Evolutionary conservation across 2,329 filamentous ascomycete species (phyloP).

Genomic region (Talaromyces islandicus): DNA sequence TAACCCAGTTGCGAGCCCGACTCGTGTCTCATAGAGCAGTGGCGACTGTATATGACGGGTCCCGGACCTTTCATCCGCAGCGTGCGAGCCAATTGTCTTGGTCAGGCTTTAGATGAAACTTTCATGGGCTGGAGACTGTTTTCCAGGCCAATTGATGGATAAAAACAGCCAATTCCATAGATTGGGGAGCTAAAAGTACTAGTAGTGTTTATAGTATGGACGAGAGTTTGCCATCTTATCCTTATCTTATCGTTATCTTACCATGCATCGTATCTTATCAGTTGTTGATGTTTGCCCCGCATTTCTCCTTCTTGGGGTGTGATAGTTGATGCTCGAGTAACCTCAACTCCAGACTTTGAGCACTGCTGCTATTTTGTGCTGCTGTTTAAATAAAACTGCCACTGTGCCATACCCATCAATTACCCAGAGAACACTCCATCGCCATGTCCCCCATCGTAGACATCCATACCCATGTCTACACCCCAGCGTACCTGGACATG

Average conservation of each 20-base stretch:
- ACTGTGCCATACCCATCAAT: not conserved
- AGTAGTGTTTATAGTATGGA: not conserved
- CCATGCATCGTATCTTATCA: not conserved
- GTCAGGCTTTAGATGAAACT: not conserved
- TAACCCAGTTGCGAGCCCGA: not conserved
- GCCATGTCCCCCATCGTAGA: conserved; percentile 45
- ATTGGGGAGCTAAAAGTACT: not conserved
- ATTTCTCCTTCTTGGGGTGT: not conserved
- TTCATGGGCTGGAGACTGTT: not conserved
- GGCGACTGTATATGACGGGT: not conserved
- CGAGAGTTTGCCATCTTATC: too few species aligned
- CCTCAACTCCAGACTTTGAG: too few species aligned
- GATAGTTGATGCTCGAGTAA: not conserved
- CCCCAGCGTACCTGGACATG: conserved; percentile 53
- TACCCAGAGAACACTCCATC: conserved; percentile 13
- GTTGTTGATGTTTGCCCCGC: not conserved
- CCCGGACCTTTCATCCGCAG: not conserved
- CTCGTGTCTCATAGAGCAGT: not conserved
- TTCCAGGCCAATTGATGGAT: not conserved
- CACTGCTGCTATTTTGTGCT: not conserved
- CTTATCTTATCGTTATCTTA: not conserved
- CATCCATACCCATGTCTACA: conserved; percentile 60
- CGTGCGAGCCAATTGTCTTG: not conserved
- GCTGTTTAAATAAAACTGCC: too few species aligned
- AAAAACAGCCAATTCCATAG: not conserved